These are phyloP conservation scores for Lupinus albus DNA, from an alignment of 306 rosid species.

Conservation along the genomic window DNA sequence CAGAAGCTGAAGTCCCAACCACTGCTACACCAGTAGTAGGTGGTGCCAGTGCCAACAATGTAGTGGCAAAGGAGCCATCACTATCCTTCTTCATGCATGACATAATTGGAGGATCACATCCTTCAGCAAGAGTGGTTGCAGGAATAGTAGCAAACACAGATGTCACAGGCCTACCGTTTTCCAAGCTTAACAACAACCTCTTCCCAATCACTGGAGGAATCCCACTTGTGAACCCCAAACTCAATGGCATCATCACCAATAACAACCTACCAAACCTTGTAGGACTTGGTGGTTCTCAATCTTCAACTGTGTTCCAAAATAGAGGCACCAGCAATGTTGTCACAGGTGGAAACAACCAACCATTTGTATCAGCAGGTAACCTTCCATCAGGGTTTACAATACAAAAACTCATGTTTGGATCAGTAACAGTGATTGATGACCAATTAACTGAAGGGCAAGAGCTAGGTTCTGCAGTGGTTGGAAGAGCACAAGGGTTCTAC, in stretches of 20 bases:
- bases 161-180: constrained; percentile 49
- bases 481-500: constrained; percentile 63
- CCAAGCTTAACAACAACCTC: constrained; percentile 57
- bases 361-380: constrained; percentile 61
- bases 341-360: constrained; percentile 44
- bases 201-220: constrained; percentile 60
- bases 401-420: constrained; percentile 70
- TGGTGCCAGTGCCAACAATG: neutral
- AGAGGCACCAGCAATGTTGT: constrained; percentile 51
- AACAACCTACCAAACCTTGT: constrained; percentile 56
- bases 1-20: constrained; percentile 14
- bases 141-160: constrained; percentile 54
- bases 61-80: constrained; percentile 20
- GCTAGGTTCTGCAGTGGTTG: constrained; percentile 56
- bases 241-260: constrained; percentile 53
- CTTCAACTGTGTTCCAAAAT: constrained; percentile 53
- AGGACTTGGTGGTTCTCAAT: constrained; percentile 54
- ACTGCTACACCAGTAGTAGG: constrained; percentile 18
- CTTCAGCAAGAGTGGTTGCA: constrained; percentile 60
- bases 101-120: constrained; percentile 56
- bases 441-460: constrained; percentile 58
- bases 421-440: constrained; percentile 60
- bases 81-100: constrained; percentile 67
- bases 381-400: constrained; percentile 55
- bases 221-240: constrained; percentile 46